These are phyloP conservation scores for Drechslerella coelobrocha DNA, from an alignment of 2,329 filamentous ascomycete species.

Conservation along the genomic window DNA sequence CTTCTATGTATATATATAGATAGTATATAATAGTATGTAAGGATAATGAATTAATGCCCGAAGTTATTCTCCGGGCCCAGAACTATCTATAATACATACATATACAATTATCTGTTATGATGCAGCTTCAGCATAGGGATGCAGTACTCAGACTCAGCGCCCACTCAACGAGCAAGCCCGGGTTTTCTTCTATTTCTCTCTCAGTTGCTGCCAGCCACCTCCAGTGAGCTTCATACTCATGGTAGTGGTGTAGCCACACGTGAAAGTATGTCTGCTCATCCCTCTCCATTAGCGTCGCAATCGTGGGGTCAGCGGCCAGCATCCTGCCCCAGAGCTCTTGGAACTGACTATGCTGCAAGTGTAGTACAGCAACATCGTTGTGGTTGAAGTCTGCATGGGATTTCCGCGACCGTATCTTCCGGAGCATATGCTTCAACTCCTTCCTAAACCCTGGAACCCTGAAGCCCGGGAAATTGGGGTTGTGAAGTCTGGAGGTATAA, in stretches of 20 bases:
- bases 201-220: conserved; percentile 2
- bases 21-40: too few relatives aligned
- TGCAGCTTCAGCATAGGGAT: too few relatives aligned
- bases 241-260: background rate
- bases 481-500: background rate
- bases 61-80: too few relatives aligned
- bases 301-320: background rate
- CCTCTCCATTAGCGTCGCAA: background rate
- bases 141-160: background rate
- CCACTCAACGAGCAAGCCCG: conserved; percentile 15
- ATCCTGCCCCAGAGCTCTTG: conserved; percentile 10
- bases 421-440: background rate
- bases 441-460: conserved; percentile 11
- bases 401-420: background rate
- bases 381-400: background rate
- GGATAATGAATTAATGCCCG: too few relatives aligned
- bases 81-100: too few relatives aligned
- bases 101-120: too few relatives aligned
- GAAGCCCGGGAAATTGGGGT: background rate
- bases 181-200: conserved; percentile 18
- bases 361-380: conserved; percentile 8
- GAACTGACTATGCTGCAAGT: conserved; percentile 3
- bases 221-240: conserved; percentile 10
- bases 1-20: too few relatives aligned
- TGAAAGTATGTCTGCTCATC: conserved; percentile 7